Base-by-base conservation (phyloP, 192 early-diverging fungal species). In the Backusella tarrabulga region DNA sequence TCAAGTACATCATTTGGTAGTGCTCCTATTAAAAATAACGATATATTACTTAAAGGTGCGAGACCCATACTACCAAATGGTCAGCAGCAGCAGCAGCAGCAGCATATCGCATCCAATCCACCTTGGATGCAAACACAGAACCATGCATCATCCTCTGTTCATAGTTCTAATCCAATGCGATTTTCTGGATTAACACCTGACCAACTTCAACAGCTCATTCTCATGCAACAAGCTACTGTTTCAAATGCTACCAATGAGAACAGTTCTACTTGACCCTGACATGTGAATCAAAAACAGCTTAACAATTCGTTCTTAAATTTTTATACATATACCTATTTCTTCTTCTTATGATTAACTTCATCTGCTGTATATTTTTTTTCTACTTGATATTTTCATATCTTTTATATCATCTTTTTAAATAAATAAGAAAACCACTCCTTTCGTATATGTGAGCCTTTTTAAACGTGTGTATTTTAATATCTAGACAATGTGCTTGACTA, bases 81-180 rank as follows among this genome's bases (percentile, higher is more conserved):
- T 1, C 56, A 63, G 23, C 52, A 54, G 15, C 52, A 2, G 3
- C 56, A 63, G 9, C 56, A 63, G 12, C 56, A 26, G 12, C 56
- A 60, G 23, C 56, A 15, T 50, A n/a, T 50, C 0, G 6, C 17
- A 50, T 50, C 46, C n/a, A 63, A 54, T 17, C 23, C 56, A 17
- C 34, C 68, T 46, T 77, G 67, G 69, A 68, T 77, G 68, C 68
- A 71, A 29, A 38, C 63, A 67, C 71, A 72, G 8, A 63, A 29
- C 29, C 26, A 63, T 29, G 1, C 11, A 63, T 2, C 56, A 63
- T 14, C 56, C 2, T 3, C 29, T 29, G 56, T 23, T 29, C 23
- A 29, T 63, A 63, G 3, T 4, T 8, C 56, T 23, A 50, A 50
- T 50, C 46, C 46, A n/a, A 4, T 38, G 34, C 38, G 35, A 23